A percentile compares a stretch with the other conserved stretches of the same genome.
Conservation (phyloP, 768 basidiomycete species). For the Agrocybe praecox region DNA sequence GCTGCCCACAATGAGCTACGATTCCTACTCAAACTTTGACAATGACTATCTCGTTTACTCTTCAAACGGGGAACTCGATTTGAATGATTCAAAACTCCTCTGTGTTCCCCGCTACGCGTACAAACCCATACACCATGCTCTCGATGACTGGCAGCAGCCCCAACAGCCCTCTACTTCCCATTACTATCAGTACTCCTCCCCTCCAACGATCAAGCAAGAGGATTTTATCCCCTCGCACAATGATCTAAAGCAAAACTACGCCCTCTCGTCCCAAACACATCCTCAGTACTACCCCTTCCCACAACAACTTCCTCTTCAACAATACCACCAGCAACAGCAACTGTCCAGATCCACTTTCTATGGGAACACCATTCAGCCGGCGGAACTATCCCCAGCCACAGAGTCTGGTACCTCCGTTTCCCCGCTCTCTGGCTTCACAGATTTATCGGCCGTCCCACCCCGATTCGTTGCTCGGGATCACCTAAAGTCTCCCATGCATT, state of each 20-base stretch:
- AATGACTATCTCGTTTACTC: neutral
- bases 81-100: neutral
- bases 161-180: slow-evolving; percentile 12
- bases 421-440: slow-evolving; percentile 19
- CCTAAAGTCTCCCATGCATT: slow-evolving; percentile 6
- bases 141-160: slow-evolving; percentile 15
- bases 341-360: slow-evolving; percentile 12
- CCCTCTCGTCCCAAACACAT: slow-evolving; percentile 8
- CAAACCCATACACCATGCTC: neutral
- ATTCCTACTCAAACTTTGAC: neutral
- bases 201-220: slow-evolving; percentile 28
- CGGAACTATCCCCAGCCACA: slow-evolving; percentile 25
- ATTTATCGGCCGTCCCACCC: slow-evolving; percentile 12
- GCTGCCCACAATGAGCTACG: neutral
- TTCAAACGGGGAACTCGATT: neutral
- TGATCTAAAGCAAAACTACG: no score
- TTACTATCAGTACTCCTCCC: slow-evolving; percentile 12
- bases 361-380: slow-evolving; percentile 24
- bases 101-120: neutral
- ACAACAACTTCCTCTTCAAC: slow-evolving; percentile 10
- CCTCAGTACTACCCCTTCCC: slow-evolving; percentile 8
- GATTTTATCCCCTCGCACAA: slow-evolving; percentile 16
- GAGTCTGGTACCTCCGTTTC: slow-evolving; percentile 22
- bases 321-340: slow-evolving; percentile 16
- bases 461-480: slow-evolving; percentile 10